Evolutionary conservation across 495 filamentous ascomycete genomes (phyloP).

Genomic region (Chaetomidium leptoderma): DNA sequence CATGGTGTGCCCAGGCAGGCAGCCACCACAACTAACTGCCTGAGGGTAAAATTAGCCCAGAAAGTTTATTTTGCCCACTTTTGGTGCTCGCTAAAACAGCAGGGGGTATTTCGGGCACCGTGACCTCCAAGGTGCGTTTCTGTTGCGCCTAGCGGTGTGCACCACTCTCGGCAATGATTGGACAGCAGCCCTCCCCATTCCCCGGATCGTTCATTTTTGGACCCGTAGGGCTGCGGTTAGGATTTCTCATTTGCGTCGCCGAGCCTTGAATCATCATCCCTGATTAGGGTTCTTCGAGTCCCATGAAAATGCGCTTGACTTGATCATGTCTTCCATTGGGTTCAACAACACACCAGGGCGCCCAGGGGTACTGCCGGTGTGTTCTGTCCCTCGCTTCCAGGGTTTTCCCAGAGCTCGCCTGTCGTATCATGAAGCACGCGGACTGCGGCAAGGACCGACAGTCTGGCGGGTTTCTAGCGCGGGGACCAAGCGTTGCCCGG

Average conservation of each 20-base stretch:
- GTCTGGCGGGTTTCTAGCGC: not conserved
- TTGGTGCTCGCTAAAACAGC: not conserved
- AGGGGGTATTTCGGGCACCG: not conserved
- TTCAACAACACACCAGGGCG: too few relatives aligned
- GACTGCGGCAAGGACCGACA: not conserved
- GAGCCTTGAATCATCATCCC: not conserved
- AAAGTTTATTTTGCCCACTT: conserved; percentile 11
- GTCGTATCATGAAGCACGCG: not conserved
- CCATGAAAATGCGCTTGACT: too few relatives aligned
- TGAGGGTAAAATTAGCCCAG: conserved; percentile 15
- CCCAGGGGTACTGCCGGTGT: too few relatives aligned
- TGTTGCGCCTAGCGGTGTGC: not conserved
- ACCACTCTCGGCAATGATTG: not conserved
- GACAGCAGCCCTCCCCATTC: not conserved
- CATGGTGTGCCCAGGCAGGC: too few relatives aligned
- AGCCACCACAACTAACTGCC: not conserved
- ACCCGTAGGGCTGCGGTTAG: conserved; percentile 8
- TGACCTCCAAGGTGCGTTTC: not conserved
- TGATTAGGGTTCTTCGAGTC: not conserved
- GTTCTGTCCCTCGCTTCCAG: not conserved
- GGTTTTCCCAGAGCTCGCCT: not conserved
- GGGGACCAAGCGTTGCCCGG: not conserved
- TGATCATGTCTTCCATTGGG: too few relatives aligned
- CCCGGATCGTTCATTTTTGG: not conserved
- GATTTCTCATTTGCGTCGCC: not conserved